Evolutionary conservation across 1,284 basidiomycete genomes (phyloP), one percentile per base, ranked within the genome.

Genomic region (Blastosporella zonata): DNA sequence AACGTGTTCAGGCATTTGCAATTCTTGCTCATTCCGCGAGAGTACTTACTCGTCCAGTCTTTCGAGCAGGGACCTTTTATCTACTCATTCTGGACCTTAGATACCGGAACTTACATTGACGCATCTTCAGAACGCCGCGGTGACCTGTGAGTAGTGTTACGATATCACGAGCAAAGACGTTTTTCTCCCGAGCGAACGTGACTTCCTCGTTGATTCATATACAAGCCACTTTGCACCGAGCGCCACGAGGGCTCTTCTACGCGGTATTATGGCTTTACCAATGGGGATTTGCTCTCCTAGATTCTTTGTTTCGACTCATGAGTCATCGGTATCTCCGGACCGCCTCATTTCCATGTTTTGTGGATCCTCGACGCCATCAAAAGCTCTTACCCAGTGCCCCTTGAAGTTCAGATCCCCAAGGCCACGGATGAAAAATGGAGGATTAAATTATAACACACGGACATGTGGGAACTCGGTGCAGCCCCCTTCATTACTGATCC

Each of bases 121-220:
- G 28, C 35, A 48, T 44, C 38, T 42, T 18, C 21, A 48, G 18
- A 42, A 48, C 9, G 27, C 53, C 53, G 50, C 46, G 53, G 53
- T 46, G 33, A 48, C 31, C 22, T 34, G 43, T 33, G 23, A 40
- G 39, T 33, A 15, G 9, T 23, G 22, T 54, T 54, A 52, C 43
- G 37, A 43, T 6, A 50, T 36, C 17, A 40, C 29, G 4, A 37
- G 43, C 13, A 42, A 15, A 27, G 23, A 29, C 25, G 15, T 27
- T 3, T 41, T 27, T 7, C 31, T 33, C n/a, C n/a, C n/a, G 31
- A 21, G 17, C 37, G 17, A 17, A 15, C 21, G 29, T 21, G n/a
- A 10, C 23, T 25, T 34, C 20, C 35, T 33, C 43, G 39, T 18
- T 39, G 21, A 8, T 22, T 34, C 15, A 10, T 20, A 8, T 20